These are phyloP conservation scores for Chromera velia DNA, from an alignment of 73 alveolate species.

Conservation along the genomic window DNA sequence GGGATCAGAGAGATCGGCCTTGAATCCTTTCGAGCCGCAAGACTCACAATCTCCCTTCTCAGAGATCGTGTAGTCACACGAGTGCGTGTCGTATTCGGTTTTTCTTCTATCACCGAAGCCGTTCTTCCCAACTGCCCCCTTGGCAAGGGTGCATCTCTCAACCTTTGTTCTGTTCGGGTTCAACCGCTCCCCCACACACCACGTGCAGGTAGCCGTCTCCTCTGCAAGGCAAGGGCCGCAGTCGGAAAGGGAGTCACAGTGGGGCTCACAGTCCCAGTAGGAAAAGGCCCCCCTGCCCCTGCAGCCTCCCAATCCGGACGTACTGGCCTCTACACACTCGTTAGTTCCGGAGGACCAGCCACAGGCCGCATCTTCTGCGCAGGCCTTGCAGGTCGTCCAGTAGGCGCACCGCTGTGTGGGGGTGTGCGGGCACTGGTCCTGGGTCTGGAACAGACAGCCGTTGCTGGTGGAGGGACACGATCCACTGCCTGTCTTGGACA, in stretches of 20 bases:
- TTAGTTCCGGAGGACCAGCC: not conserved
- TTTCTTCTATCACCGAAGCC: not conserved
- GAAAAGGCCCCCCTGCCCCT: not conserved
- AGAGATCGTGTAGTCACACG: not conserved
- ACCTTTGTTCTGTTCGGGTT: not conserved
- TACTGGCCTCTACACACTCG: not conserved
- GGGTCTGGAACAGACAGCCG: not conserved
- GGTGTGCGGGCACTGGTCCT: not conserved
- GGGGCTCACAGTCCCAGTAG: slow-evolving; percentile 1
- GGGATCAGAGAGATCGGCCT: too few relatives aligned
- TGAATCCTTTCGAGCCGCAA: too few relatives aligned
- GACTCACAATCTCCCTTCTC: not conserved
- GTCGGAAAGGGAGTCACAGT: not conserved
- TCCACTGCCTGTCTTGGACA: not conserved
- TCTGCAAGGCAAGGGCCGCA: not conserved
- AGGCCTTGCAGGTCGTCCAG: not conserved
- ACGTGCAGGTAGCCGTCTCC: slow-evolving; percentile 2
- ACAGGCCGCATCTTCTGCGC: not conserved
- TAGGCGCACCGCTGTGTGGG: slow-evolving; percentile 1
- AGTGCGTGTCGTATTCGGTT: not conserved
- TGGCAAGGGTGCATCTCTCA: not conserved
- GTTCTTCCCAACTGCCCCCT: slow-evolving; percentile 1
- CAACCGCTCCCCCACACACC: not conserved
- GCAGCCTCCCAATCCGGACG: too few relatives aligned
- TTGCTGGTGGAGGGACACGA: not conserved